A percentile compares a stretch with the other conserved stretches of the same genome.
Evolutionary conservation across 495 filamentous ascomycete species (phyloP).

Genomic region (Alectoria sarmentosa): DNA sequence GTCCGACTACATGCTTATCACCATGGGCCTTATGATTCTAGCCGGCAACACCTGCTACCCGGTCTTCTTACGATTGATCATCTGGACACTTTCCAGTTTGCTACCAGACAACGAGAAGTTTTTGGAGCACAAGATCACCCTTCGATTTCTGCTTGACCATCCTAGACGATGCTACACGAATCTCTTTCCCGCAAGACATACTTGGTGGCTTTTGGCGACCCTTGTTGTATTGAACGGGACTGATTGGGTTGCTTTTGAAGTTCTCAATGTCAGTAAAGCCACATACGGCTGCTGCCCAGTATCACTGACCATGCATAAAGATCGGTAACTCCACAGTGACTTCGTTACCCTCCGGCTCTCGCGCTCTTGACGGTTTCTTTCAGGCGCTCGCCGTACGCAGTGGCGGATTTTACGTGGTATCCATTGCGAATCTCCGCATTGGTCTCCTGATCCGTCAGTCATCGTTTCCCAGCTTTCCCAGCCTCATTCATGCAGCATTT

Average conservation of each 20-base stretch:
- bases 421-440: conserved; percentile 61
- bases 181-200: conserved; percentile 67
- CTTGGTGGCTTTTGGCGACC: conserved; percentile 71
- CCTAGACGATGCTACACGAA: conserved; percentile 68
- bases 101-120: conserved; percentile 39
- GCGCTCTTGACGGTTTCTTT: conserved; percentile 72
- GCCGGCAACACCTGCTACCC: conserved; percentile 80
- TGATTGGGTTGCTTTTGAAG: conserved; percentile 75
- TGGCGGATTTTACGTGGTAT: conserved; percentile 79
- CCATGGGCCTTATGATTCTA: conserved; percentile 69
- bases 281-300: neutral
- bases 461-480: too few relatives aligned
- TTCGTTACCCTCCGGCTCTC: conserved; percentile 47
- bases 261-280: conserved; percentile 46
- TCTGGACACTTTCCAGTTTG: conserved; percentile 54
- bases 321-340: conserved; percentile 61
- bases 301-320: neutral
- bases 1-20: conserved; percentile 62
- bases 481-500: too few relatives aligned
- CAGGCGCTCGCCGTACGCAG: conserved; percentile 76
- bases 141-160: conserved; percentile 70
- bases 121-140: conserved; percentile 48
- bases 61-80: conserved; percentile 67
- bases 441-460: conserved; percentile 65
- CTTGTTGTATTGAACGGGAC: conserved; percentile 70